A percentile compares a stretch with the other conserved stretches of the same genome.
These are phyloP conservation scores for Syncephalis plumigaleata DNA, from an alignment of 371 early-diverging fungal genomes.

Conservation along the genomic window DNA sequence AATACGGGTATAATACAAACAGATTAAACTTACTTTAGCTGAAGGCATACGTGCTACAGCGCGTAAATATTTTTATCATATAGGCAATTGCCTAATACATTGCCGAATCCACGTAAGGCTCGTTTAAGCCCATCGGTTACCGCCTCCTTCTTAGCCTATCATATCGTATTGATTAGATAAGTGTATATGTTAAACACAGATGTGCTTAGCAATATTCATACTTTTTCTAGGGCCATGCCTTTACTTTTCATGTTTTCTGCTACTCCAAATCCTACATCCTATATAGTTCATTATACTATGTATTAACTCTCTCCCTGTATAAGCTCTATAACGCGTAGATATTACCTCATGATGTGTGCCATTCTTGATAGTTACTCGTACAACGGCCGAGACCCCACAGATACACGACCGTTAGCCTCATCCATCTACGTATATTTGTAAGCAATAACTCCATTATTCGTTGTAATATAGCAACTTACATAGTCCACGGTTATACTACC, in stretches of 20 bases:
- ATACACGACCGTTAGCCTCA: slow-evolving; percentile 28
- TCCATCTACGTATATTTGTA: slow-evolving; percentile 26
- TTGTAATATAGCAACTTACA: slow-evolving; percentile 26
- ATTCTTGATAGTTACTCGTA: slow-evolving; percentile 82
- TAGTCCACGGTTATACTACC: slow-evolving; percentile 61
- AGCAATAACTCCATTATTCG: slow-evolving; percentile 1
- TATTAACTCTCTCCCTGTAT: too few relatives aligned
- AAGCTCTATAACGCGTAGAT: too few relatives aligned
- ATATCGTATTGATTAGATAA: not conserved
- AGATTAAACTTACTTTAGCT: not conserved
- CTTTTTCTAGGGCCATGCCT: slow-evolving; percentile 76
- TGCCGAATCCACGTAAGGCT: slow-evolving; percentile 86
- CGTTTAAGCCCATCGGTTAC: slow-evolving; percentile 94
- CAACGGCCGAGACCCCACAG: slow-evolving; percentile 68
- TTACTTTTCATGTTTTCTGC: slow-evolving; percentile 74
- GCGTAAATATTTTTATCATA: slow-evolving; percentile 80
- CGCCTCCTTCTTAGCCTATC: slow-evolving; percentile 87
- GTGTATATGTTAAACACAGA: not conserved
- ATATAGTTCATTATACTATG: not conserved
- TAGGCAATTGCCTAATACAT: slow-evolving; percentile 86
- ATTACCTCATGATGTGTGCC: slow-evolving; percentile 85
- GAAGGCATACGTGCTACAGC: slow-evolving; percentile 16
- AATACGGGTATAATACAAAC: not conserved
- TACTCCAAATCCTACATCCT: slow-evolving; percentile 81
- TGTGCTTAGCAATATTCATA: slow-evolving; percentile 2